phyloP scores from a whole-genome alignment of 1,139 yeast genomes.

The Meyerozyma carpophila region DNA sequence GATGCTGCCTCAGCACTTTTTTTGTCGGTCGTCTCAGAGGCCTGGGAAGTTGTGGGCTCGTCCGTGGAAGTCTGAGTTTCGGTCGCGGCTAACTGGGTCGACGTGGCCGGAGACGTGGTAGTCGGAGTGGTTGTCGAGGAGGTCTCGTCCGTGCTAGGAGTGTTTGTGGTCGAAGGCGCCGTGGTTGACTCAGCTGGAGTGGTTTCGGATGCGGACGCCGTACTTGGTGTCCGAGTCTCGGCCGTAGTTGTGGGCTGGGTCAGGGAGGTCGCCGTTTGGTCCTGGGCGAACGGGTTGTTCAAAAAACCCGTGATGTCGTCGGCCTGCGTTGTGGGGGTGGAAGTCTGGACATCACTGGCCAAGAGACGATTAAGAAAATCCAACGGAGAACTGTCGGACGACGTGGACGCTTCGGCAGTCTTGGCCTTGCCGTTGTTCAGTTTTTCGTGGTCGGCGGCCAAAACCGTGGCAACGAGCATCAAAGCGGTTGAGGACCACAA shows the following conservation, averaged over 20 bases:
- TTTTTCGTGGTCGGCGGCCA: constrained; percentile 3
- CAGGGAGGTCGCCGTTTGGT: neutral
- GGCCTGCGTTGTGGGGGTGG: no score
- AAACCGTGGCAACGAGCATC: constrained; percentile 3
- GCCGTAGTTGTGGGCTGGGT: neutral
- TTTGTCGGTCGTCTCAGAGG: neutral
- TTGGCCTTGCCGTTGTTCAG: neutral
- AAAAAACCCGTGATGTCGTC: no score
- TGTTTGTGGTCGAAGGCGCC: neutral
- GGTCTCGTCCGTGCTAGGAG: neutral
- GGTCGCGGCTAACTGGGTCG: neutral
- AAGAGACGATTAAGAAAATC: neutral
- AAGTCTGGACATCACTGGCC: neutral
- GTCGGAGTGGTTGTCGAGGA: neutral
- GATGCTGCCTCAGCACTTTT: neutral
- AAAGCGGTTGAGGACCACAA: constrained; percentile 4
- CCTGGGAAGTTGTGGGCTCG: neutral
- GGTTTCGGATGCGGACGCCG: neutral
- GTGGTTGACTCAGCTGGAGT: neutral
- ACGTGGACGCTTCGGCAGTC: no score
- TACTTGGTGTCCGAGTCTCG: neutral
- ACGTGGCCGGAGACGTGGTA: neutral
- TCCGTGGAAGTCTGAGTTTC: neutral
- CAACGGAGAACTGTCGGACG: neutral
- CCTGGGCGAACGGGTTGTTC: no score